Conservation (phyloP, 495 filamentous ascomycete genomes). For the Friedmanniomyces simplex region DNA sequence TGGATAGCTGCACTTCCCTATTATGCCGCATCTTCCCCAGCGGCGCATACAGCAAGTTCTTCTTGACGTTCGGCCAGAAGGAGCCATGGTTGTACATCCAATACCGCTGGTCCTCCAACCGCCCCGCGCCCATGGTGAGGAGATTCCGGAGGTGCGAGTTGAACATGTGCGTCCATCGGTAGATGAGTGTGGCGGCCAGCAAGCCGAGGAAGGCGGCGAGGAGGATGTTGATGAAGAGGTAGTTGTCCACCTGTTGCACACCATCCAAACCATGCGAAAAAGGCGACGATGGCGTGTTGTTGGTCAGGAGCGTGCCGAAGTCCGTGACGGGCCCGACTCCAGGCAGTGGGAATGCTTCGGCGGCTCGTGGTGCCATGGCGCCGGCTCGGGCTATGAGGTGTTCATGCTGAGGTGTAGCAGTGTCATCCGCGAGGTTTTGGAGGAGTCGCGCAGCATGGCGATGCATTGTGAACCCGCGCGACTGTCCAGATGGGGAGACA, state of each 20-base stretch:
- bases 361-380: slow-evolving; percentile 4
- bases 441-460: neutral
- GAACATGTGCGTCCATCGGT: slow-evolving; percentile 48
- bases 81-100: slow-evolving; percentile 55
- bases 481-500: neutral
- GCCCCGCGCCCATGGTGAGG: slow-evolving; percentile 43
- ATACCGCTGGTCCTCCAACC: slow-evolving; percentile 41
- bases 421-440: neutral
- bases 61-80: slow-evolving; percentile 63
- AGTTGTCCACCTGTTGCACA: slow-evolving; percentile 32
- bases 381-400: neutral
- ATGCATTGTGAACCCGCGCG: neutral
- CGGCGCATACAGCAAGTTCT: slow-evolving; percentile 71
- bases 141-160: slow-evolving; percentile 65
- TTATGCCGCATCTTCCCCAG: slow-evolving; percentile 78
- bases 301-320: slow-evolving; percentile 6
- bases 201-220: slow-evolving; percentile 37
- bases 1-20: slow-evolving; percentile 72
- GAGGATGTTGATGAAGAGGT: slow-evolving; percentile 26
- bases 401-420: neutral
- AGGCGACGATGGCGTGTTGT: slow-evolving; percentile 3
- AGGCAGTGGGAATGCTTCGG: neutral
- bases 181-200: slow-evolving; percentile 43
- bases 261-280: slow-evolving; percentile 29
- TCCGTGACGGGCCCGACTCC: slow-evolving; percentile 2